Base-by-base conservation (phyloP, 139 green algal species). In the Chlorella sp. region DNA sequence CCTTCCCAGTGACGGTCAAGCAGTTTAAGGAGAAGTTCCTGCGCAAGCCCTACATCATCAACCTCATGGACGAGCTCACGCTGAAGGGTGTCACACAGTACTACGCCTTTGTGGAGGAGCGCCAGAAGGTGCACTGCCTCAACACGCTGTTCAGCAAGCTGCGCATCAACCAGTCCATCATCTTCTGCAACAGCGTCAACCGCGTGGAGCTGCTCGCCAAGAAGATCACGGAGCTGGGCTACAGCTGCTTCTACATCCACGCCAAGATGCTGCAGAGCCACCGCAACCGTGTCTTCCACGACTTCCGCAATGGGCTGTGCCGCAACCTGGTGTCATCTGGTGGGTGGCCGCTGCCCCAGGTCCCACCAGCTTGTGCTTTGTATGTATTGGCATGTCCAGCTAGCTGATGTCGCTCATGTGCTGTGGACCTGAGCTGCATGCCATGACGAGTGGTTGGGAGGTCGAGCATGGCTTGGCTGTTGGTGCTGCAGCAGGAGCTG, bases 111-210 rank as follows among this genome's bases (percentile, higher is more conserved):
- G 96, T 99, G 66, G 93, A 98, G 87, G 96, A 99, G 86, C 89
- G 85, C 74, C 96, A 99, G 83, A 99, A 99, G 85, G 86, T 94
- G 55, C 83, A 90, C 75, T 81, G 74, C 81, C 72, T 90, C 22
- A 89, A 96, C 87, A 96, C 92, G 0, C 86, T 97, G 23, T 97
- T 99, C 83, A 92, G 62, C 73, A 89, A 89, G 89, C 87, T 97
- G 35, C 90, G 96, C 88, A 96, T 97, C 84, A 97, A 97, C 86
- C 94, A 98, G 85, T 97, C 90, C 72, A 99, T 99, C 87, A 99
- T 99, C 77, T 99, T 99, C 84, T 99, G 96, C 91, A 99, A 99
- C 91, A 95, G 86, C n/a, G 96, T 98, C 32, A 97, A 98, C 81
- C 89, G 91, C 31, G 95, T 99, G 73, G 96, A 99, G 87, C 86